Evolutionary conservation across 2,329 filamentous ascomycete genomes (phyloP).

Genomic region (Colletotrichum sp.): DNA sequence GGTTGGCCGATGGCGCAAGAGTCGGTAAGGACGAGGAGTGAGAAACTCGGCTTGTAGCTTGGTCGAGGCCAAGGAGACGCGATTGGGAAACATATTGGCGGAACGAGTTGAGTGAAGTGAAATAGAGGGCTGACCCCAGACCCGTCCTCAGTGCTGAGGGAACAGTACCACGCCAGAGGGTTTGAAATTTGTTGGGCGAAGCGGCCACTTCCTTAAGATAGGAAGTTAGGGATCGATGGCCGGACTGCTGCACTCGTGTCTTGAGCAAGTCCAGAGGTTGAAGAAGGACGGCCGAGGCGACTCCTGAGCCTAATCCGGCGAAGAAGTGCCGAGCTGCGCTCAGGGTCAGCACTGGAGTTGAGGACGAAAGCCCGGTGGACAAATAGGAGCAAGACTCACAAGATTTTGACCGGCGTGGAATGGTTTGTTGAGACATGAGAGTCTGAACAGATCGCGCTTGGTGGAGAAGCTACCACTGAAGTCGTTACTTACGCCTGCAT

Average conservation of each 20-base stretch:
- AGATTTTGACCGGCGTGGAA: constrained; percentile 4
- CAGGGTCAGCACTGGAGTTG: neutral
- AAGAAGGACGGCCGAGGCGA: constrained; percentile 86
- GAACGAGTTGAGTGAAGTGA: constrained; percentile 83
- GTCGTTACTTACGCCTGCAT: neutral
- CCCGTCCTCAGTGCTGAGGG: constrained; percentile 94
- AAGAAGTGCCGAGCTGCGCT: constrained; percentile 79
- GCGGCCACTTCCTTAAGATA: constrained; percentile 74
- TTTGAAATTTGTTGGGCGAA: constrained; percentile 65
- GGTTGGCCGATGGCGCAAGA: constrained; percentile 82
- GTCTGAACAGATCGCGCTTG: neutral
- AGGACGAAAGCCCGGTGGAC: neutral
- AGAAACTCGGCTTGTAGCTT: constrained; percentile 15
- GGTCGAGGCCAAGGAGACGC: constrained; percentile 26
- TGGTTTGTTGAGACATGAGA: constrained; percentile 7
- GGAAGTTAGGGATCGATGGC: constrained; percentile 68
- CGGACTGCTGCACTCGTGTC: constrained; percentile 91
- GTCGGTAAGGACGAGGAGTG: constrained; percentile 78
- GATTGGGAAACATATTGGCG: constrained; percentile 63
- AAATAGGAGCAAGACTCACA: neutral
- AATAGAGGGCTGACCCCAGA: constrained; percentile 92
- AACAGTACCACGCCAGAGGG: constrained; percentile 90
- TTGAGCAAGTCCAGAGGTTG: constrained; percentile 97
- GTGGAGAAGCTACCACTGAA: neutral
- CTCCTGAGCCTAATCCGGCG: constrained; percentile 85